Base-by-base conservation (phyloP, 2,329 filamentous ascomycete genomes). In the Hymenoscyphus albidus region DNA sequence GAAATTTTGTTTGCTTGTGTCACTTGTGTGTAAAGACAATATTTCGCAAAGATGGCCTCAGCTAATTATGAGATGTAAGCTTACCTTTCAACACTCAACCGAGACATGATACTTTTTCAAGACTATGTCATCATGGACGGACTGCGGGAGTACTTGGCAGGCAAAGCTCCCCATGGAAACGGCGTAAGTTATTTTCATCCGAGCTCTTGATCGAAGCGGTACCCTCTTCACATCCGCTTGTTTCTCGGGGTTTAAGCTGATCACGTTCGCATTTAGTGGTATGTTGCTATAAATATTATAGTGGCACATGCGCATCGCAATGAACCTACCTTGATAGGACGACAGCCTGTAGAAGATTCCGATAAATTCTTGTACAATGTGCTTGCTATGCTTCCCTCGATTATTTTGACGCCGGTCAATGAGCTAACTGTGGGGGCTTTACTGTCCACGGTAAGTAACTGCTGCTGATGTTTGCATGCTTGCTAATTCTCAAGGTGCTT, bases 231-330 rank as follows among this genome's bases (percentile, higher is more conserved):
- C 22, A 1, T 22, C 5, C 18, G 18, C 18, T 9, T 54, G 13
- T 54, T 22, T 13, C 18, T 54, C 48, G 12, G 18, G 13, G 13
- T 13, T 9, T 18, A 54, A 54, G 48, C 48, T 54, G 18, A 54
- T 22, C 18, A 14, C 18, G 2, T 13, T 54, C 22, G 27, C 22
- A 38, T 40, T 31, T 56, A 62, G 60, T 60, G 62, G 61, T 65
- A 63, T 42, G 64, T 62, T 58, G 38, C 64, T 22, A 64, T 68
- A 14, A 68, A 68, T 58, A 63, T 66, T 18, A 64, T 68, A 13
- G 14, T 68, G 18, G 66, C 62, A 12, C 66, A 68, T 35, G 13
- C n/a, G 22, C n/a, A 64, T 35, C 56, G 57, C 9, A 40, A 56
- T 42, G 42, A 56, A 10, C 9, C 18, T 22, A 5, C 48, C 13